These are phyloP conservation scores for Cladophialophora carrionii DNA, from an alignment of 2,329 filamentous ascomycete species.

Conservation along the genomic window DNA sequence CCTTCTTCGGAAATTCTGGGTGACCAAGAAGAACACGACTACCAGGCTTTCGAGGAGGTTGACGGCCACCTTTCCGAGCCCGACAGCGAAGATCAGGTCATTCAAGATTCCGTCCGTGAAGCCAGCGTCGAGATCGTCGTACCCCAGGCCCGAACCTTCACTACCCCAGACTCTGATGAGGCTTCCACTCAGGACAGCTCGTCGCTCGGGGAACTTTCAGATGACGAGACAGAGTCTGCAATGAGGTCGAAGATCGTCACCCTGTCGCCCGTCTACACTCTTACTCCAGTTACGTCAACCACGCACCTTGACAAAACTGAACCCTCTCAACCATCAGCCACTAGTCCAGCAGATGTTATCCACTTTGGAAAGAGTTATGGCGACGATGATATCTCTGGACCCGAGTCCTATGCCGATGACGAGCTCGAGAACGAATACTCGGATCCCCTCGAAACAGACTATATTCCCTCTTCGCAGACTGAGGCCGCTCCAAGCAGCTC, in stretches of 20 bases:
- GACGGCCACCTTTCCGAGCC: constrained; percentile 5
- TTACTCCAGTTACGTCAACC: neutral
- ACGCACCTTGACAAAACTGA: neutral
- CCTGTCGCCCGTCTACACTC: neutral
- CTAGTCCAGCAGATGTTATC: neutral
- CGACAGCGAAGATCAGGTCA: constrained; percentile 28
- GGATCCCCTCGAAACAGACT: neutral
- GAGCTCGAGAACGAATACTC: constrained; percentile 7
- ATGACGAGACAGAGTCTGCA: constrained; percentile 6
- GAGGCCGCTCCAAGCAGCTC: constrained; percentile 3
- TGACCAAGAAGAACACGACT: constrained; percentile 8
- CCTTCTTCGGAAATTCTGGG: constrained; percentile 3
- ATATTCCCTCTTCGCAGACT: neutral
- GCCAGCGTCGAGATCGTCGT: constrained; percentile 31
- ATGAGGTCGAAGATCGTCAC: neutral
- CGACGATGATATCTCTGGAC: neutral
- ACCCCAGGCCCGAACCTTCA: constrained; percentile 28
- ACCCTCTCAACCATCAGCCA: neutral
- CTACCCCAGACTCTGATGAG: constrained; percentile 34
- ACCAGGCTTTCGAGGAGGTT: constrained; percentile 19
- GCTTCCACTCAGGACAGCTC: constrained; percentile 21
- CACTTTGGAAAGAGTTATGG: neutral
- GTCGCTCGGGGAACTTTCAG: constrained; percentile 20
- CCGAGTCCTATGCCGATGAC: constrained; percentile 7
- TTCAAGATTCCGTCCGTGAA: constrained; percentile 31